Evolutionary conservation across 495 filamentous ascomycete species (phyloP).

Genomic region (Aspergillus bridgeri): DNA sequence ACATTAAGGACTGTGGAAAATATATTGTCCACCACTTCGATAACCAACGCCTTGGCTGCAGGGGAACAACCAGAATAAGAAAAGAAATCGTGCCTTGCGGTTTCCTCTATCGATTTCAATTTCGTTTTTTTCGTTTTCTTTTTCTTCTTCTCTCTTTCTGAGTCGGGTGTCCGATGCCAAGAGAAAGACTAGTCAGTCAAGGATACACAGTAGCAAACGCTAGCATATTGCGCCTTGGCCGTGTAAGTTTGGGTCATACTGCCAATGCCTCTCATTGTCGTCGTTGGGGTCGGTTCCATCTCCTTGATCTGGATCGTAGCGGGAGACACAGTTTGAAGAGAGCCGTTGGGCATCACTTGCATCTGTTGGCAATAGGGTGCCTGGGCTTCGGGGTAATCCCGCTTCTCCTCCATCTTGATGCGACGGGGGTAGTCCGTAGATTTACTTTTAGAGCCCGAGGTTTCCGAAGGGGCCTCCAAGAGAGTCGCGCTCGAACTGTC

Average conservation of each 20-base stretch:
- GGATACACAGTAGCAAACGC: slow-evolving; percentile 42
- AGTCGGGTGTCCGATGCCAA: background rate
- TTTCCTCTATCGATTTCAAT: background rate
- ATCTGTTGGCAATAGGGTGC: slow-evolving; percentile 70
- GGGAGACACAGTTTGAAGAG: slow-evolving; percentile 40
- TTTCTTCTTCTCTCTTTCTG: too few relatives aligned
- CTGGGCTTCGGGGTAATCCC: slow-evolving; percentile 41
- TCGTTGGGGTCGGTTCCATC: slow-evolving; percentile 44
- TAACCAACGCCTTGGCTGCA: slow-evolving; percentile 18
- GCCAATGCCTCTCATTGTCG: slow-evolving; percentile 25
- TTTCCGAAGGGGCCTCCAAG: slow-evolving; percentile 18
- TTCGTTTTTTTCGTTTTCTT: background rate
- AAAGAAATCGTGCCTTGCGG: background rate
- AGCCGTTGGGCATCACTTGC: slow-evolving; percentile 52
- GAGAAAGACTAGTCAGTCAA: slow-evolving; percentile 31
- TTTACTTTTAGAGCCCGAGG: slow-evolving; percentile 15
- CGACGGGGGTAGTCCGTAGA: slow-evolving; percentile 58
- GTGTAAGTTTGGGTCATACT: slow-evolving; percentile 36
- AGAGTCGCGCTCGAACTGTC: slow-evolving; percentile 27
- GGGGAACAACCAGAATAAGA: background rate
- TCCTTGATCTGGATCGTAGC: slow-evolving; percentile 60
- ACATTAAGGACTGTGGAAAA: slow-evolving; percentile 15
- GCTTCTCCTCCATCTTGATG: slow-evolving; percentile 77
- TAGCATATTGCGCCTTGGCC: slow-evolving; percentile 37
- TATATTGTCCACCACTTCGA: slow-evolving; percentile 9